phyloP scores from a whole-genome alignment of 257 asterid genomes.

The Coffea eugenioides region DNA sequence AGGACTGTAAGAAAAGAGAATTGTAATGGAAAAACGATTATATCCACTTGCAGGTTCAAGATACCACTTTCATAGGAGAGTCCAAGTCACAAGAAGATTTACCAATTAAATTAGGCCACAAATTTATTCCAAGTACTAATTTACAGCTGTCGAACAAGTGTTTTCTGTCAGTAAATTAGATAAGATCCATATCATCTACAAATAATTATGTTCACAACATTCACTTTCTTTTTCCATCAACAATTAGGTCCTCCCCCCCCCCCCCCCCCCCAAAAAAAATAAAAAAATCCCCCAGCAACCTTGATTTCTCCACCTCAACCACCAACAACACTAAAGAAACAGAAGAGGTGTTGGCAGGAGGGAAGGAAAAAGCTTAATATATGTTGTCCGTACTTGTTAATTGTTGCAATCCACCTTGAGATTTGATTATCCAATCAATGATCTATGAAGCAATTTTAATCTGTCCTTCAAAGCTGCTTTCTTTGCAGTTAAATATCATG shows the following conservation, averaged over 20 bases:
- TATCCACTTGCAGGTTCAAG: neutral
- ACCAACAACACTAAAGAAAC: neutral
- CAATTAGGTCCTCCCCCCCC: neutral
- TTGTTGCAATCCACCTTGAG: no score
- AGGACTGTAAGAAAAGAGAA: neutral
- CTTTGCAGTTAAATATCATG: neutral
- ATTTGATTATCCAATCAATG: neutral
- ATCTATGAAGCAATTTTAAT: neutral
- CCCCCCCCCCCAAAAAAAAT: no score
- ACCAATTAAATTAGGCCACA: neutral
- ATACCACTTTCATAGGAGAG: neutral
- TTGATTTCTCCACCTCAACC: neutral
- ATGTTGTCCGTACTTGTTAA: neutral
- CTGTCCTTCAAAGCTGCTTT: neutral
- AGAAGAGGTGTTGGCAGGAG: neutral
- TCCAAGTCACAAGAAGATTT: constrained; percentile 4
- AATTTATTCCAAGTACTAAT: neutral
- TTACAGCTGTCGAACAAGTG: neutral
- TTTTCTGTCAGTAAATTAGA: neutral
- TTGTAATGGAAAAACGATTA: neutral
- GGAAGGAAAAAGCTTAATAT: neutral
- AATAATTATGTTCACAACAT: neutral
- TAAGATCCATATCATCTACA: neutral
- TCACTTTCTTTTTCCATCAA: neutral
- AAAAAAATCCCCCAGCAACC: neutral